Evolutionary conservation across 306 rosid genomes (phyloP).

Genomic region (Cicer arietinum): DNA sequence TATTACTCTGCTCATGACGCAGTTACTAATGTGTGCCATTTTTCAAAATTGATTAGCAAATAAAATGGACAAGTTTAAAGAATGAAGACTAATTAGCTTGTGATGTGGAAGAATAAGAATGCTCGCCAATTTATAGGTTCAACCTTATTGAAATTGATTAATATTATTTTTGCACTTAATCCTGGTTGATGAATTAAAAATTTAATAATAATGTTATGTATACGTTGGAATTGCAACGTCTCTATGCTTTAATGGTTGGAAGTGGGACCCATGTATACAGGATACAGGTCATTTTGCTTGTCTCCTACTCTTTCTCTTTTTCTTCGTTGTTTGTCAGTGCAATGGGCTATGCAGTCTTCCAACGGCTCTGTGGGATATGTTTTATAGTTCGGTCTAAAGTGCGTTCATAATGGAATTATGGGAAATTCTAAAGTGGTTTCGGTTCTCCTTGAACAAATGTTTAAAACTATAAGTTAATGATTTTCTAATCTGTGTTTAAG

Average conservation of each 20-base stretch:
- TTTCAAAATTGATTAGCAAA: neutral
- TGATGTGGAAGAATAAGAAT: neutral
- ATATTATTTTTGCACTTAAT: neutral
- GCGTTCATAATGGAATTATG: too few species aligned
- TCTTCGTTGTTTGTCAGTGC: neutral
- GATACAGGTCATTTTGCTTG: conserved; percentile 4
- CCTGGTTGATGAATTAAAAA: neutral
- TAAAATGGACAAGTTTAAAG: neutral
- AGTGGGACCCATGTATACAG: neutral
- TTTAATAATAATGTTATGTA: neutral
- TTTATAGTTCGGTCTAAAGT: too few species aligned
- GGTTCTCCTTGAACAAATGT: too few species aligned
- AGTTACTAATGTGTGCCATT: conserved; percentile 56
- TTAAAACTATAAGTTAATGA: too few species aligned
- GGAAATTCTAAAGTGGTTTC: too few species aligned
- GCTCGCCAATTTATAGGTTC: conserved; percentile 27
- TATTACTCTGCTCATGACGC: conserved; percentile 40
- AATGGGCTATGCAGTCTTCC: neutral
- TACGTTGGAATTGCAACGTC: conserved; percentile 18
- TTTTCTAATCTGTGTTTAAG: too few species aligned
- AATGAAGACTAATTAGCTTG: conserved; percentile 29
- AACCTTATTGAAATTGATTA: neutral
- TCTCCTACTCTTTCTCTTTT: neutral
- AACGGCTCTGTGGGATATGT: conserved; percentile 16
- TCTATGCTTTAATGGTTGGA: neutral